Evolutionary conservation across 2,329 filamentous ascomycete genomes (phyloP).

Genomic region (Xylaria multiplex): DNA sequence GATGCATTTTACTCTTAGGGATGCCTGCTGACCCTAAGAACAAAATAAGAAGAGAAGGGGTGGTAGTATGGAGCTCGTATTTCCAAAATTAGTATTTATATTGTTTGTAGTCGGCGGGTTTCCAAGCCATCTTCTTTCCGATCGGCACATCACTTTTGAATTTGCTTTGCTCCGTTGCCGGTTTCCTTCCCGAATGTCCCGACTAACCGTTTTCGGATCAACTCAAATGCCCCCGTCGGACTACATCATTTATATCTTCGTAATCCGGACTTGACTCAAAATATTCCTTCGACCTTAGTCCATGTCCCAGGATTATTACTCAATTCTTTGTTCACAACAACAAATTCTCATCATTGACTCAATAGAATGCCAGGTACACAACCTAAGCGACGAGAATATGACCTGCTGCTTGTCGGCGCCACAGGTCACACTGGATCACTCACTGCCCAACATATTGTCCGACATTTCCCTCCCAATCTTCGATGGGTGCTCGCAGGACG

Average conservation of each 20-base stretch:
- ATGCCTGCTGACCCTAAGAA: not conserved
- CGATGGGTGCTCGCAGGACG: conserved; percentile 5
- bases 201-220: not conserved
- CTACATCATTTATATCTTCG: not conserved
- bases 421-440: conserved; percentile 10
- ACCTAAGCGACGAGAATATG: conserved; percentile 5
- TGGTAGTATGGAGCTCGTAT: not conserved
- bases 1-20: not conserved
- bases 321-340: not conserved
- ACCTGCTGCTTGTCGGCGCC: conserved; percentile 1
- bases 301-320: no score
- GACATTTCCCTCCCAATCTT: not conserved
- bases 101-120: not conserved
- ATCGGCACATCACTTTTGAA: not conserved
- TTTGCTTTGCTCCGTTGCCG: not conserved
- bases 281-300: no score
- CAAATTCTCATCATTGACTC: not conserved
- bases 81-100: conserved; percentile 1
- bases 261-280: no score
- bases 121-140: not conserved
- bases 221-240: no score
- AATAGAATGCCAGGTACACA: not conserved
- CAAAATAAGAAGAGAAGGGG: not conserved
- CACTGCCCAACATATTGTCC: not conserved
- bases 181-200: not conserved